A percentile compares a stretch with the other conserved stretches of the same genome.
Conservation (phyloP, 169 alveolate genomes). For the Plasmodium reichenowi region DNA sequence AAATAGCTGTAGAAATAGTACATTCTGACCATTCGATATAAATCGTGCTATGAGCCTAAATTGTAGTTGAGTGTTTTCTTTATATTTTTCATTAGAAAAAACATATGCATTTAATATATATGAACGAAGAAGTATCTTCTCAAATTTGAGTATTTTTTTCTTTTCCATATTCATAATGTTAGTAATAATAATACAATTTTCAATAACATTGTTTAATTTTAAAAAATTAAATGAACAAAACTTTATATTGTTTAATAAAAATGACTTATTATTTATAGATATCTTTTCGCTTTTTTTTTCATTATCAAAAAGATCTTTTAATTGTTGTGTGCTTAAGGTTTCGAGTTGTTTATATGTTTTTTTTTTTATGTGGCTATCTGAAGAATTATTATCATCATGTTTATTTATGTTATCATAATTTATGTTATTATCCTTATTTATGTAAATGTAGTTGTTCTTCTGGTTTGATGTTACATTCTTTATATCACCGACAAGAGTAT, state of each 20-base stretch:
- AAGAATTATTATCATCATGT: too few relatives aligned
- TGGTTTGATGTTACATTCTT: neutral
- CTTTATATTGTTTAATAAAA: slow-evolving; percentile 19
- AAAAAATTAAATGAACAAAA: slow-evolving; percentile 25
- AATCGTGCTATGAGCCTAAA: slow-evolving; percentile 39
- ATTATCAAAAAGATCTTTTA: slow-evolving; percentile 12
- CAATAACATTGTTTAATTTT: slow-evolving; percentile 14
- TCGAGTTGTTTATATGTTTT: too few relatives aligned
- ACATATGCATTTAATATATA: slow-evolving; percentile 64
- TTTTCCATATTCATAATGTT: slow-evolving; percentile 39
- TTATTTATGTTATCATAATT: too few relatives aligned
- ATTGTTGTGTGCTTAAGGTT: slow-evolving; percentile 1
- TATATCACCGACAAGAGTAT: neutral
- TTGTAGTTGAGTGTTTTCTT: slow-evolving; percentile 49
- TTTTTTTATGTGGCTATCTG: too few relatives aligned
- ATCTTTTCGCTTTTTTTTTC: neutral
- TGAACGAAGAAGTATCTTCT: slow-evolving; percentile 36
- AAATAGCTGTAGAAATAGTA: slow-evolving; percentile 57
- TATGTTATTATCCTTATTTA: neutral
- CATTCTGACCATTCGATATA: slow-evolving; percentile 67
- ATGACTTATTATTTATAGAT: neutral
- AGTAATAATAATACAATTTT: slow-evolving; percentile 57
- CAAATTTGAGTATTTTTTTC: slow-evolving; percentile 58
- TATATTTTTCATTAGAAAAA: slow-evolving; percentile 56
- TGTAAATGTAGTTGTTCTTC: neutral